Evolutionary conservation across 345 rosid species (phyloP), one percentile per base, ranked within the genome.

Genomic region (Mangifera indica): DNA sequence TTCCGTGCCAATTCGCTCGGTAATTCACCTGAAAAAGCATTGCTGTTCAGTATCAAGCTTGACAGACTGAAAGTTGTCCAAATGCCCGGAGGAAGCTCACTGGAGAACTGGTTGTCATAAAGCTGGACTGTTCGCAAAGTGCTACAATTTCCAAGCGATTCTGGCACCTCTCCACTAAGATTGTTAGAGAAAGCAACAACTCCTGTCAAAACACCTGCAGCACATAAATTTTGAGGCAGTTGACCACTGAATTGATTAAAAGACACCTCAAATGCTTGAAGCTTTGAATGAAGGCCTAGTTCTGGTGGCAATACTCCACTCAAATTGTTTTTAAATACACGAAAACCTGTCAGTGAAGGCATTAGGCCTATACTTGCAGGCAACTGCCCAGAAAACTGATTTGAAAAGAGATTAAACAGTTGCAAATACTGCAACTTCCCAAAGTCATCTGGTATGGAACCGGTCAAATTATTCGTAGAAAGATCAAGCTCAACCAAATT

Each of bases 141-240:
- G 1, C 48, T 26, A 73, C 99, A 95, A 32, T 79, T 81, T 42
- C 87, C 97, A 22, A 95, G 92, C 10, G 91, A 88, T 57, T 73
- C 74, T 0, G 97, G 96, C 45, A 95, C 72, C 73, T 72, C 74
- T 40, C 98, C 99, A 8, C 74, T 86, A 49, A 95, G 90, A 57
- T 82, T 84, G 76, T 95, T 95, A 1, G 80, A 52, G 59, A 29
- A 81, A 6, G 88, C 97, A 37, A 92, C 91, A 13, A 89, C 86
- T 4, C 95, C 94, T 4, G 0, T 68, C 34, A 94, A 71, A 8
- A 62, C 87, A 17, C 95, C 92, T 44, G 83, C 84, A 22, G 79
- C 84, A 72, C 97, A 94, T 26, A 94, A 69, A 80, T 84, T 86
- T 44, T 73, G 85, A 4, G 98, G 98, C n/a, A 94, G 42, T 10